These are phyloP conservation scores for Borovskyia barvae DNA, from an alignment of 208 protist species.

Conservation along the genomic window DNA sequence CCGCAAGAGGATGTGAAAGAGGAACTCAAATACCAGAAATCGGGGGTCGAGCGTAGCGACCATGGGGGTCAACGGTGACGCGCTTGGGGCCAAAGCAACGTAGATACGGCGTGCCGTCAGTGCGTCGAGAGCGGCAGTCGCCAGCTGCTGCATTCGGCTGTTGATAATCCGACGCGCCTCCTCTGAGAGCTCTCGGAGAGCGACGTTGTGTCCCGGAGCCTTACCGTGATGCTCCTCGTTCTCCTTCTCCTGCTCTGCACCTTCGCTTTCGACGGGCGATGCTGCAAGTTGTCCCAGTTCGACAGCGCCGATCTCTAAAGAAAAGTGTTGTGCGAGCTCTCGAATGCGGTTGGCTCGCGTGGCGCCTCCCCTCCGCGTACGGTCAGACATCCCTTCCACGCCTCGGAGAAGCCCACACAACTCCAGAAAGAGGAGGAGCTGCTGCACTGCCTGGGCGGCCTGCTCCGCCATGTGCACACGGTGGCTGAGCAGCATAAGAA, in stretches of 20 bases:
- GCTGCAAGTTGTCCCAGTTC: conserved; percentile 15
- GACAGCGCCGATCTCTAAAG: conserved; percentile 40
- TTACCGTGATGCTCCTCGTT: neutral
- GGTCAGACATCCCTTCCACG: neutral
- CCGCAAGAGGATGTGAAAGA: conserved; percentile 93
- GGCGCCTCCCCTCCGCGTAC: neutral
- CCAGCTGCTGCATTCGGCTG: conserved; percentile 46
- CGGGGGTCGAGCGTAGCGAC: conserved; percentile 71
- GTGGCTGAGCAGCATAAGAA: conserved; percentile 71
- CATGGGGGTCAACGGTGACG: neutral
- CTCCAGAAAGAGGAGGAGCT: conserved; percentile 53
- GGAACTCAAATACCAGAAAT: conserved; percentile 93
- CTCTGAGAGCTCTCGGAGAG: conserved; percentile 14
- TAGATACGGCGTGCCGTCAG: conserved; percentile 67
- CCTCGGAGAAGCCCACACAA: conserved; percentile 46
- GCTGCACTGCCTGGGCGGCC: conserved; percentile 33
- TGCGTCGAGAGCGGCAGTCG: conserved; percentile 42
- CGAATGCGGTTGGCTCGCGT: conserved; percentile 13
- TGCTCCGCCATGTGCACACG: conserved; percentile 63
- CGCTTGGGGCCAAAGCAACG: conserved; percentile 8
- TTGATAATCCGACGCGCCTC: conserved; percentile 24
- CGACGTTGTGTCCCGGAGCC: neutral
- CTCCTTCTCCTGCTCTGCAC: neutral
- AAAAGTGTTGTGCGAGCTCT: conserved; percentile 45
- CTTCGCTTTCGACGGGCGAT: neutral